These are phyloP conservation scores for Boletus reticulatus DNA, from an alignment of 768 basidiomycete species.

Conservation along the genomic window DNA sequence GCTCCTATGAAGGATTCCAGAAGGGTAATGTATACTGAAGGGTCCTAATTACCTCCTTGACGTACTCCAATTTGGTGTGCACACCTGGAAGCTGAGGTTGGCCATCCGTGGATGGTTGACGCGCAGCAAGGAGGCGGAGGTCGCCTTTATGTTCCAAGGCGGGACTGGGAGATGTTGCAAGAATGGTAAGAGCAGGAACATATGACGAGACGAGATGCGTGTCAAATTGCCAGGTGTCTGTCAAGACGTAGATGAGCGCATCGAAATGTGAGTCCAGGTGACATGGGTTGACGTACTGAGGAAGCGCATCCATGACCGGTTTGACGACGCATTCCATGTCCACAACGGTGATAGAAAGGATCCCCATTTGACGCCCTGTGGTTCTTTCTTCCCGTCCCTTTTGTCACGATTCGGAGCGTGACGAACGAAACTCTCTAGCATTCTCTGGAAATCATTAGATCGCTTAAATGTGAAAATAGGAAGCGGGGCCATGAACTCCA, in stretches of 20 bases:
- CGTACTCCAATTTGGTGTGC: no score
- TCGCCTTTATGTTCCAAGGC: background rate
- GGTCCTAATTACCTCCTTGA: no score
- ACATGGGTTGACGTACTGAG: background rate
- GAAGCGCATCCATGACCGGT: background rate
- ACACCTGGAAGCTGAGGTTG: no score
- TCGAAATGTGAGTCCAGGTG: background rate
- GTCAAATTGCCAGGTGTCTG: background rate
- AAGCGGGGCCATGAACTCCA: conserved; percentile 3
- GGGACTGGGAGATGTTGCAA: background rate
- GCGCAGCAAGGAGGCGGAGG: background rate
- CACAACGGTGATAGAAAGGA: background rate
- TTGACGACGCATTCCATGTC: background rate
- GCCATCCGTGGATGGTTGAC: no score
- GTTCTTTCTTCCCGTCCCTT: background rate
- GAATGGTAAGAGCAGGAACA: background rate
- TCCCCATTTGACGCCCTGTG: background rate
- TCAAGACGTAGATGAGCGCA: background rate
- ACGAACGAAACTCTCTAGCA: background rate
- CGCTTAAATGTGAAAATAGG: background rate
- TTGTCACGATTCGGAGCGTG: background rate
- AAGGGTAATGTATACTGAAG: no score
- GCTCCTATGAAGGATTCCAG: no score
- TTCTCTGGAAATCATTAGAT: background rate
- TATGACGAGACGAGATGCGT: background rate